Evolutionary conservation across 768 basidiomycete species (phyloP).

Genomic region (Suillus luteus): DNA sequence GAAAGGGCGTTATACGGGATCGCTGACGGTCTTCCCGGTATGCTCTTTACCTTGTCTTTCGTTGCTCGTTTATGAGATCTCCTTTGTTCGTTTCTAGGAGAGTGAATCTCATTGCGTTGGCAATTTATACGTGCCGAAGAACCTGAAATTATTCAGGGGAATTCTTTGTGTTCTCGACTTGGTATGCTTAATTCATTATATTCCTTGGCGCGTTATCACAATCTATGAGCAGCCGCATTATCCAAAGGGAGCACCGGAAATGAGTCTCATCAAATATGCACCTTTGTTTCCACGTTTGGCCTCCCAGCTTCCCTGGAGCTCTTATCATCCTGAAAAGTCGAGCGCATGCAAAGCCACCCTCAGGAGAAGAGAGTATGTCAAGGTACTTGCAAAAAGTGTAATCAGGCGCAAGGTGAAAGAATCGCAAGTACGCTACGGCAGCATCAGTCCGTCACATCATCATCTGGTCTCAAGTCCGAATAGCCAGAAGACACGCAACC

Average conservation of each 20-base stretch:
- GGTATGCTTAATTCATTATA: not conserved
- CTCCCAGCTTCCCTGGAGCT: constrained; percentile 19
- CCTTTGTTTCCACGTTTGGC: constrained; percentile 19
- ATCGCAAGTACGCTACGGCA: constrained; percentile 10
- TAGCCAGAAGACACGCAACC: not conserved
- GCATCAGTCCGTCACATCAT: not conserved
- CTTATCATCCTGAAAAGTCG: not conserved
- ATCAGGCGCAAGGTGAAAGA: constrained; percentile 22
- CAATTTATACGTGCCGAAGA: not conserved
- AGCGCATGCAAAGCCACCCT: constrained; percentile 6
- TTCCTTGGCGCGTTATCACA: not conserved
- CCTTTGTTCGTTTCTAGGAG: not conserved
- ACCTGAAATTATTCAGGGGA: not conserved
- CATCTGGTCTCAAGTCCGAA: not conserved
- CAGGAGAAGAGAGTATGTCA: constrained; percentile 21
- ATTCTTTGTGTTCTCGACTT: not conserved
- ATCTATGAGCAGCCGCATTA: constrained; percentile 16
- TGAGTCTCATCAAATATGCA: constrained; percentile 20
- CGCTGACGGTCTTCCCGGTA: not conserved
- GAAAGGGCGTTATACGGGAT: constrained; percentile 1
- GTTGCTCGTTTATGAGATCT: not conserved
- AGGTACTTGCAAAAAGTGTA: constrained; percentile 24
- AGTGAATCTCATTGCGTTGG: not conserved
- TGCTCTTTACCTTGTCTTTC: not conserved
- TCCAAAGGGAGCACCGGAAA: constrained; percentile 20